phyloP scores from a whole-genome alignment of 164 flowering plant genomes.

The Stephania cephalantha region DNA sequence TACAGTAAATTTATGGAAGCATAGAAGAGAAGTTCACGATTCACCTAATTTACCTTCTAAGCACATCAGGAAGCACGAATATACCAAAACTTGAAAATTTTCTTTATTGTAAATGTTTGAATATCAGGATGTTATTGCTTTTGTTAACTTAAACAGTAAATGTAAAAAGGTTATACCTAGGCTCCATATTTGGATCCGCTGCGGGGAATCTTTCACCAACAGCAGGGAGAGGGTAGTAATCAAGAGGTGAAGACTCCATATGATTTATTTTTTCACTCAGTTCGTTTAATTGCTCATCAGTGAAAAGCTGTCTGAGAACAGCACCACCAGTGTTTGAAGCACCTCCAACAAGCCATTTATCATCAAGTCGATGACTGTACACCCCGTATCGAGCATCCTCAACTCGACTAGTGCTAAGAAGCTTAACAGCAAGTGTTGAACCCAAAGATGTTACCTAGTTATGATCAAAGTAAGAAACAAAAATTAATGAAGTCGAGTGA shows the following conservation, averaged over 20 bases:
- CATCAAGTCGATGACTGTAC: slow-evolving; percentile 93
- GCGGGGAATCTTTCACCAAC: slow-evolving; percentile 90
- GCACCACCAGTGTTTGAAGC: slow-evolving; percentile 96
- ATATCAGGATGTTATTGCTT: neutral
- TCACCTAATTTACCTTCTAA: neutral
- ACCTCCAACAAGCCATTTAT: slow-evolving; percentile 98
- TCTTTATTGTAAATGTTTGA: no score
- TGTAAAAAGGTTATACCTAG: slow-evolving; percentile 43
- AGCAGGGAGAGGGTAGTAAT: slow-evolving; percentile 73
- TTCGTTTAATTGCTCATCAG: slow-evolving; percentile 60
- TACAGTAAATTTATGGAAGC: no score
- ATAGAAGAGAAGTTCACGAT: neutral
- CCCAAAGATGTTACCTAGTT: slow-evolving; percentile 89
- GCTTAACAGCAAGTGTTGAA: slow-evolving; percentile 88
- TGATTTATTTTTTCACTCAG: slow-evolving; percentile 75
- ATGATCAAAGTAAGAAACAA: neutral
- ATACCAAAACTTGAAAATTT: no score
- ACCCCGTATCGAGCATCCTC: slow-evolving; percentile 95
- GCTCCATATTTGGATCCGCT: slow-evolving; percentile 75
- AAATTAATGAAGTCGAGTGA: no score
- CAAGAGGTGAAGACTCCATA: slow-evolving; percentile 54
- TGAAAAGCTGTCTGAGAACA: slow-evolving; percentile 69
- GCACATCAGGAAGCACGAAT: neutral
- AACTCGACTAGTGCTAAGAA: slow-evolving; percentile 71
- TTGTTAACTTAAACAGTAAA: neutral